Evolutionary conservation across 768 basidiomycete species (phyloP).

Genomic region (Tricholoma matsutake): DNA sequence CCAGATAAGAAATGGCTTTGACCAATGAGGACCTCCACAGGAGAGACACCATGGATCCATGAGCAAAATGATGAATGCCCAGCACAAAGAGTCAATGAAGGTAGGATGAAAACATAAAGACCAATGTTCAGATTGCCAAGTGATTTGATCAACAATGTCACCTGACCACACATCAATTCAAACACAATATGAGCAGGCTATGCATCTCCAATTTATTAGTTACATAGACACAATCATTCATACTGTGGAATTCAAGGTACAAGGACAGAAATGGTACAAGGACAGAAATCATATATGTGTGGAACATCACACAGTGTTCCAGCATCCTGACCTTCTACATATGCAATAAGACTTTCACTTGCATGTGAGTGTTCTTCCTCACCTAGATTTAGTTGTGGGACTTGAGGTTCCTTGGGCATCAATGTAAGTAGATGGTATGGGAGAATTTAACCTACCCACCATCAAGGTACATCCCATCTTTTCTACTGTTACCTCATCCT

Average conservation of each 20-base stretch:
- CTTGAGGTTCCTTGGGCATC: not conserved
- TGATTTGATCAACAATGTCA: not conserved
- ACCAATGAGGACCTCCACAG: not conserved
- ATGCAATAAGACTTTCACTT: not conserved
- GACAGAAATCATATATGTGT: no score
- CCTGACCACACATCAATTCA: no score
- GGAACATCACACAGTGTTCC: no score
- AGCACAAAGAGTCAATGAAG: not conserved
- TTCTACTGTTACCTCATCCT: slow-evolving; percentile 2
- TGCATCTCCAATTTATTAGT: no score
- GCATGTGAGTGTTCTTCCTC: not conserved
- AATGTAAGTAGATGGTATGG: not conserved
- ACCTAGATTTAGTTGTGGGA: not conserved
- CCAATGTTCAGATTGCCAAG: not conserved
- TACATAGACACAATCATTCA: no score
- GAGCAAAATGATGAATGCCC: not conserved
- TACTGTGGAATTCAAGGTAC: no score
- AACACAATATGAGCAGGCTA: no score
- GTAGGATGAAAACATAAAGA: not conserved
- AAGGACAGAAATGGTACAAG: no score
- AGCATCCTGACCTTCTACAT: not conserved
- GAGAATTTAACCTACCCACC: not conserved
- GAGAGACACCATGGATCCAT: not conserved
- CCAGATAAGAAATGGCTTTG: not conserved
- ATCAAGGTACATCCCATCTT: not conserved